Percentiles rank a stretch among this genome's conserved stretches.
Conservation (phyloP, 2,329 filamentous ascomycete species). For the Bisporella sp. region DNA sequence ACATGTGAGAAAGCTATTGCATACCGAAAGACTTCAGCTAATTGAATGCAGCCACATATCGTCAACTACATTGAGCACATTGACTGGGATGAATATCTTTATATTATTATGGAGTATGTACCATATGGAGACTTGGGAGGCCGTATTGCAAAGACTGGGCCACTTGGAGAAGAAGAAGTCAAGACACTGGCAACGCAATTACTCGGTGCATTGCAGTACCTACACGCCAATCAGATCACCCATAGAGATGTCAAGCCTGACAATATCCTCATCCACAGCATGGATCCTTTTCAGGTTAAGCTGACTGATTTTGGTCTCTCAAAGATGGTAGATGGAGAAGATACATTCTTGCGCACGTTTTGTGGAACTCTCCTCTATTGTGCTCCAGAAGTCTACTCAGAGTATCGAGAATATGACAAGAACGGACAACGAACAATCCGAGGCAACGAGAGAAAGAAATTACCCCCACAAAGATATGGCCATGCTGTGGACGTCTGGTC, state of each 20-base stretch:
- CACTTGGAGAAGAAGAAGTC: constrained; percentile 61
- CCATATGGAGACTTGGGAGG: constrained; percentile 75
- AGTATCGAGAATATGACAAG: constrained; percentile 62
- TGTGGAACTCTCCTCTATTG: constrained; percentile 95
- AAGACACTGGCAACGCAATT: constrained; percentile 70
- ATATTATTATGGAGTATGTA: constrained; percentile 97
- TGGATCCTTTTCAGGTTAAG: constrained; percentile 74
- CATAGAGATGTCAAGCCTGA: constrained; percentile 99
- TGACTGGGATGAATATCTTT: constrained; percentile 72
- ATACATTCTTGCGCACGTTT: constrained; percentile 92
- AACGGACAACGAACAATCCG: constrained; percentile 46
- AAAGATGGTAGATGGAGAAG: constrained; percentile 83
- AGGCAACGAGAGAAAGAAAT: constrained; percentile 16
- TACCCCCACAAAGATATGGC: constrained; percentile 61
- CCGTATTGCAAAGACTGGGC: constrained; percentile 54
- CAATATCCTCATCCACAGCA: constrained; percentile 79
- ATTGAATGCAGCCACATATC: constrained; percentile 61
- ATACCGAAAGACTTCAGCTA: constrained; percentile 13
- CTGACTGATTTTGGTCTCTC: constrained; percentile 95
- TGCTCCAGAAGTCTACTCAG: constrained; percentile 90
- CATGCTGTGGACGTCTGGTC: constrained; percentile 97
- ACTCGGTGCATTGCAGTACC: constrained; percentile 73
- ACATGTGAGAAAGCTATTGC: constrained; percentile 54
- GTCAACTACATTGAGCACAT: constrained; percentile 87
- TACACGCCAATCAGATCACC: constrained; percentile 84